Percentiles rank a stretch among this genome's conserved stretches.
These are phyloP conservation scores for Erodium maritimum DNA, from an alignment of 345 rosid genomes.

Conservation along the genomic window DNA sequence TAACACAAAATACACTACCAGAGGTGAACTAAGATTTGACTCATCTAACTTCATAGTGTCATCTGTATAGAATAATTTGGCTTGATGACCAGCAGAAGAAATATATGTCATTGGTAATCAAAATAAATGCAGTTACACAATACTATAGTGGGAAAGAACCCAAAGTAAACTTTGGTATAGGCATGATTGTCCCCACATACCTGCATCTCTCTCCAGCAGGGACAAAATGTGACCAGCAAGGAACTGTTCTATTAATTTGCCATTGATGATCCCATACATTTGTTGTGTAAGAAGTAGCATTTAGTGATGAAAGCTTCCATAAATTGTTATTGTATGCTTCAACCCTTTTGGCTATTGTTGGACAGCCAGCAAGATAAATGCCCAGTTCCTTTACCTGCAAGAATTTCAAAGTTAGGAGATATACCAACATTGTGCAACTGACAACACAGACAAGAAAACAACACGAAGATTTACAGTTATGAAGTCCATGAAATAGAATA, in stretches of 20 bases:
- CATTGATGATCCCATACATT: conserved; percentile 50
- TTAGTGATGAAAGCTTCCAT: conserved; percentile 53
- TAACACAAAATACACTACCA: neutral
- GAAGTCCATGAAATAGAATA: neutral
- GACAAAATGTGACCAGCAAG: conserved; percentile 89
- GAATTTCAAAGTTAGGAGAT: conserved; percentile 9
- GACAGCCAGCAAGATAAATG: conserved; percentile 63
- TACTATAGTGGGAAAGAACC: no score
- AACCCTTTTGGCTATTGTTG: conserved; percentile 35
- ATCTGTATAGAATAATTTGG: no score
- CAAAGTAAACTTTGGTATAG: neutral
- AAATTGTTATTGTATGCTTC: conserved; percentile 50
- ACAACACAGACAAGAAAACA: neutral
- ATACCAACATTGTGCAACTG: neutral
- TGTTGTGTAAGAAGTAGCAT: conserved; percentile 42
- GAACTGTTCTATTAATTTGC: conserved; percentile 63
- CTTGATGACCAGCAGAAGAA: no score
- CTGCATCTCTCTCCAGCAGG: conserved; percentile 36
- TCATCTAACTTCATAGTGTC: neutral
- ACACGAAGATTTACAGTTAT: neutral
- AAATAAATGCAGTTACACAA: neutral
- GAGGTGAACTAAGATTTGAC: neutral
- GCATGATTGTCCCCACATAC: conserved; percentile 18
- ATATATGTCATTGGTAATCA: no score
- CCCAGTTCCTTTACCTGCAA: conserved; percentile 78